phyloP scores from a whole-genome alignment of 1,139 yeast species.

The Wickerhamomyces sp. region DNA sequence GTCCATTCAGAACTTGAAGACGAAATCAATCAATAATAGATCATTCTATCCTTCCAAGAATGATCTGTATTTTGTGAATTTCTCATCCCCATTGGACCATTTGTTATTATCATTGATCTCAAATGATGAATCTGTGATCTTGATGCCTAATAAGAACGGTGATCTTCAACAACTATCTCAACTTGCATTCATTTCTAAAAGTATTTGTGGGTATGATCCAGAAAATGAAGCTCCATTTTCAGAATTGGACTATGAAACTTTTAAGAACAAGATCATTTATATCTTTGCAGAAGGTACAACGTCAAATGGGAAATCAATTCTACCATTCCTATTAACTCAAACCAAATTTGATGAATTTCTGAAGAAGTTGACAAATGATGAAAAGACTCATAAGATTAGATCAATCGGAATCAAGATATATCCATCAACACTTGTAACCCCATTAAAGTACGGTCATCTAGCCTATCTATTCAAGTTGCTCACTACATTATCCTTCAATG shows the following conservation, averaged over 20 bases:
- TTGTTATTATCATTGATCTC: constrained; percentile 32
- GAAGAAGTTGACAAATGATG: constrained; percentile 8
- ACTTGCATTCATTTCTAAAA: constrained; percentile 33
- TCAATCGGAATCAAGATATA: constrained; percentile 40
- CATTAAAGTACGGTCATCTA: constrained; percentile 17
- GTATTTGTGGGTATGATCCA: constrained; percentile 24
- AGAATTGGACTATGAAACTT: constrained; percentile 3
- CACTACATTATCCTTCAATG: constrained; percentile 20
- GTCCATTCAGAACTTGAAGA: constrained; percentile 16
- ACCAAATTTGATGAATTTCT: constrained; percentile 19
- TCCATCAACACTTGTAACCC: constrained; percentile 31
- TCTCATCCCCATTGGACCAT: constrained; percentile 52
- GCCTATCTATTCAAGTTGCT: constrained; percentile 19
- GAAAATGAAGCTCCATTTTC: neutral
- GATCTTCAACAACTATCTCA: constrained; percentile 32
- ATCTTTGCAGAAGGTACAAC: constrained; percentile 66
- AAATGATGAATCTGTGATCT: constrained; percentile 32
- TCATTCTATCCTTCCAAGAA: constrained; percentile 35
- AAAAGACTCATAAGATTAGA: constrained; percentile 31
- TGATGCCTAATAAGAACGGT: constrained; percentile 42
- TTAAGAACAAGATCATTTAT: constrained; percentile 36
- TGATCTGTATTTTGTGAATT: constrained; percentile 48
- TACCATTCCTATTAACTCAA: constrained; percentile 38
- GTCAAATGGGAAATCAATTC: constrained; percentile 56
- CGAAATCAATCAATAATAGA: constrained; percentile 19